Conservation (phyloP, 148 eudicot species). For the Arctostaphylos glauca region DNA sequence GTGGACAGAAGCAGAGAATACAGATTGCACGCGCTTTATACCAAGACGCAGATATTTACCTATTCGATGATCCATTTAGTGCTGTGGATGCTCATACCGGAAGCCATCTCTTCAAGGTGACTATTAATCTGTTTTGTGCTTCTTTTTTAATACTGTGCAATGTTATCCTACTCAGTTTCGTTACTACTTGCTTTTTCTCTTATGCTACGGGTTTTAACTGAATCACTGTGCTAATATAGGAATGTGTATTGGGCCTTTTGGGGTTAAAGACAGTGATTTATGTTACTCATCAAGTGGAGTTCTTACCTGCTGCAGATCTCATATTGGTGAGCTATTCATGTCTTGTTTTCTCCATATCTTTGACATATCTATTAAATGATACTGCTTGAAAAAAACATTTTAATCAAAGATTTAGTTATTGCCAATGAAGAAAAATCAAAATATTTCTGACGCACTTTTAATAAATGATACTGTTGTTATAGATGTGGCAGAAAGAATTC, state of each 20-base stretch:
- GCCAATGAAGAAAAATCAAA: not conserved
- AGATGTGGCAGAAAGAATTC: not conserved
- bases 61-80: conserved; percentile 68
- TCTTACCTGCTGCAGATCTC: no score
- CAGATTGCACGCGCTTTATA: conserved; percentile 61
- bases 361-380: not conserved
- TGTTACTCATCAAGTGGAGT: conserved; percentile 63
- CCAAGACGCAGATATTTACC: conserved; percentile 53
- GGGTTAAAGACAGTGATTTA: conserved; percentile 50
- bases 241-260: conserved; percentile 24
- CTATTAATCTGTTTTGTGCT: not conserved
- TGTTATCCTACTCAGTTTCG: not conserved
- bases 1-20: conserved; percentile 66
- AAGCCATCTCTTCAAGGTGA: conserved; percentile 62
- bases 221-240: not conserved
- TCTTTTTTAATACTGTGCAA: not conserved
- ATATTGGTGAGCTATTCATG: conserved; percentile 43
- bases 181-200: not conserved
- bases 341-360: conserved; percentile 4
- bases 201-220: not conserved
- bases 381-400: not conserved
- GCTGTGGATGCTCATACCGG: conserved; percentile 76
- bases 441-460: not conserved
- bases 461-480: no score
- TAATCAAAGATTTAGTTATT: not conserved